Percentiles rank a stretch among this genome's conserved stretches.
Conservation (phyloP, 73 alveolate genomes). For the Paraurostyla sp. region DNA sequence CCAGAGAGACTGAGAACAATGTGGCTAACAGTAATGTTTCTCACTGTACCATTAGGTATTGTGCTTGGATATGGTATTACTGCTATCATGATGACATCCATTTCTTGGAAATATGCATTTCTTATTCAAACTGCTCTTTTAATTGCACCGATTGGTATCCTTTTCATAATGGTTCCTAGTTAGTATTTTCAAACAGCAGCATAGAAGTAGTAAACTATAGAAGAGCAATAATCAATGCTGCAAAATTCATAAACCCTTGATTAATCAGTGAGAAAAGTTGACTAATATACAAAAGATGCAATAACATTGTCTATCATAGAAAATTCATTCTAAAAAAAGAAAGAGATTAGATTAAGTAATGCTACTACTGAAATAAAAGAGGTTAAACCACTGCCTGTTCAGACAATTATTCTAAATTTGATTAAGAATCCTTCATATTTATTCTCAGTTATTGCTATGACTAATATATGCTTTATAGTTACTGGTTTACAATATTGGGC, state of each 20-base stretch:
- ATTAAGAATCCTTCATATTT: constrained; percentile 22
- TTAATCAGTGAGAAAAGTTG: too few relatives aligned
- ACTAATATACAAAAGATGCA: background rate
- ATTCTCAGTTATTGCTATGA: constrained; percentile 18
- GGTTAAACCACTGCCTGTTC: constrained; percentile 18
- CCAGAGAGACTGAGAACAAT: background rate
- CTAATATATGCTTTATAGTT: constrained; percentile 14
- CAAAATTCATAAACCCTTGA: too few relatives aligned
- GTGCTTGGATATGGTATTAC: constrained; percentile 54
- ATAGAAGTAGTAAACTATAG: too few relatives aligned
- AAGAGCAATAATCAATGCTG: too few relatives aligned
- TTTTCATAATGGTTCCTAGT: background rate
- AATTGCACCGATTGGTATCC: constrained; percentile 12
- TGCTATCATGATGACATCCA: background rate
- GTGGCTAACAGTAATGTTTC: constrained; percentile 40
- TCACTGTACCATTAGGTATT: constrained; percentile 28
- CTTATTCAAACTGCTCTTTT: background rate
- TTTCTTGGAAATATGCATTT: constrained; percentile 52
- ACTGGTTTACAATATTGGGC: constrained; percentile 57
- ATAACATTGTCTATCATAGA: background rate
- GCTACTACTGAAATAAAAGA: too few relatives aligned
- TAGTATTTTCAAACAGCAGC: background rate
- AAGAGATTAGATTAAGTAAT: background rate
- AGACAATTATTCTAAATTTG: background rate
- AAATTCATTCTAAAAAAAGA: background rate